Conservation (phyloP, 2,329 filamentous ascomycete species). For the Sarocladium brachiariae region DNA sequence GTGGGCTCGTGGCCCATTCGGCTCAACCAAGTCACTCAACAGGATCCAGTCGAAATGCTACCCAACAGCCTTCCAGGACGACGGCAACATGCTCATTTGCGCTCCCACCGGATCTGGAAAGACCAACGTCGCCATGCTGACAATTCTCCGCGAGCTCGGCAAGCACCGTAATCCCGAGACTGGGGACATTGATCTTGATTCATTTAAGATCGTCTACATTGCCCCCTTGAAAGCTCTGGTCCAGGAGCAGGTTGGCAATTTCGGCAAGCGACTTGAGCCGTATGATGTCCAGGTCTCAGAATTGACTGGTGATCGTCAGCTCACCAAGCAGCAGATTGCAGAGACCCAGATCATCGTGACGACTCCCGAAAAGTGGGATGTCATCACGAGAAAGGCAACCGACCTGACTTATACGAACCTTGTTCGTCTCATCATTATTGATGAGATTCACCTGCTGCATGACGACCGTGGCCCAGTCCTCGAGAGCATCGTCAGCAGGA, state of each 20-base stretch:
- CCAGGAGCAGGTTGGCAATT: slow-evolving; percentile 96
- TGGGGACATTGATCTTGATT: slow-evolving; percentile 90
- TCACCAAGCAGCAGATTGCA: slow-evolving; percentile 96
- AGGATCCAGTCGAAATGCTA: slow-evolving; percentile 94
- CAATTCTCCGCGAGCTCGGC: slow-evolving; percentile 91
- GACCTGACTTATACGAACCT: slow-evolving; percentile 95
- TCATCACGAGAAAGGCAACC: slow-evolving; percentile 95
- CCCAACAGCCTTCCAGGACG: slow-evolving; percentile 82
- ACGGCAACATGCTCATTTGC: slow-evolving; percentile 97
- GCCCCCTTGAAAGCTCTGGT: slow-evolving; percentile 93
- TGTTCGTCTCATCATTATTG: slow-evolving; percentile 92
- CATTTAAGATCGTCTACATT: slow-evolving; percentile 98
- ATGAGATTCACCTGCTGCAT: slow-evolving; percentile 95
- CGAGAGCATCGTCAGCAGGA: slow-evolving; percentile 93
- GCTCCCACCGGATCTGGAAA: slow-evolving; percentile 96
- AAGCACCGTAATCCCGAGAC: slow-evolving; percentile 86
- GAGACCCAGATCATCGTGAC: slow-evolving; percentile 98
- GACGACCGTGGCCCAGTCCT: slow-evolving; percentile 95
- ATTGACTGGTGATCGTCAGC: slow-evolving; percentile 91
- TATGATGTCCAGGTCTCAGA: slow-evolving; percentile 94
- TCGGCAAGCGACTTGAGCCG: slow-evolving; percentile 81
- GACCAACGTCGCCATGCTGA: slow-evolving; percentile 96
- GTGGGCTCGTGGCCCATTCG: slow-evolving; percentile 85
- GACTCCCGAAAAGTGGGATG: slow-evolving; percentile 98
- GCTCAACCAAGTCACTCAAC: slow-evolving; percentile 79